Base-by-base conservation (phyloP, 2,329 filamentous ascomycete species). In the Tolypocladium nubicola region DNA sequence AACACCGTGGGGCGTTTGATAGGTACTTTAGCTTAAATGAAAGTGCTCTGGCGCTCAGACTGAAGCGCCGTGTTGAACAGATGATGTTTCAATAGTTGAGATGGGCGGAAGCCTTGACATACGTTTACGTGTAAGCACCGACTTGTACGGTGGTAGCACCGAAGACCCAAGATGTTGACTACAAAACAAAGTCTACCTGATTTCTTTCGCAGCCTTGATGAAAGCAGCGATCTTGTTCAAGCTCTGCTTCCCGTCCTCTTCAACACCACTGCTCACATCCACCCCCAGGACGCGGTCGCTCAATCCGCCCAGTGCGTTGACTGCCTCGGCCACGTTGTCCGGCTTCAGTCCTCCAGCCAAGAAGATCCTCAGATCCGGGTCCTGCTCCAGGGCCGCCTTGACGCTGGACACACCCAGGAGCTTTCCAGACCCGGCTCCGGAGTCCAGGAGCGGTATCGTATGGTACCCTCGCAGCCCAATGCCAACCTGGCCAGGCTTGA, bases 231-330 rank as follows among this genome's bases (percentile, higher is more conserved):
- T 97, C 75, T 88, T 95, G 21, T 84, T 82, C 58, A 93, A 66
- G 71, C 86, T 88, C 73, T 99, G 94, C 68, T 84, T 77, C 2
- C 91, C 93, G 64, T 87, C 82, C 40, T 84, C 85, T 73, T 97
- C 94, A 2, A 99, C 91, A 0, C 95, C 95, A 67, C 90, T 96
- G 71, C 91, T 96, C 23, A 96, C 90, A 75, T 99, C 94, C 4
- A 99, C 88, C 2, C 87, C 92, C 39, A 91, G 76, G 14, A 97
- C 82, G 59, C 86, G 83, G 11, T 77, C 77, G 33, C 77, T 76
- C 11, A 83, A 70, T 8, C 80, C 76, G 0, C 85, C 87, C 19
- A 93, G 74, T 16, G 80, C 79, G 26, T 77, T 75, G 21, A 99
- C 75, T 9, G 83, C 80, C 6, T 83, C 76, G 1, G 76, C 76